These are phyloP conservation scores for Tricharina praecox DNA, from an alignment of 495 filamentous ascomycete genomes.

Conservation along the genomic window DNA sequence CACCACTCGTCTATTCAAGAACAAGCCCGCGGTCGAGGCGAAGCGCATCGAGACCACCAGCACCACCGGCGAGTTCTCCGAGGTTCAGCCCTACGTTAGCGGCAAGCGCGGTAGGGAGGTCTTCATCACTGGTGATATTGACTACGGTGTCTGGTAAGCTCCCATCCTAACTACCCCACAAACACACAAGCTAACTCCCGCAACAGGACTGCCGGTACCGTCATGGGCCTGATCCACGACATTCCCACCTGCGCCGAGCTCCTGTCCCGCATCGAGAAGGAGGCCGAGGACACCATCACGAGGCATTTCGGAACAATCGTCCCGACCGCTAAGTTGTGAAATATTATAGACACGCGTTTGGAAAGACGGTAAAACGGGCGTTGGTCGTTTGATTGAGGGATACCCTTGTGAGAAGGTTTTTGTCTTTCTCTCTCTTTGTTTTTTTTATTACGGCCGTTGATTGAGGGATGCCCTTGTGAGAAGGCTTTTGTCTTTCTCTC, in stretches of 20 bases:
- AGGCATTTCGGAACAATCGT: constrained; percentile 16
- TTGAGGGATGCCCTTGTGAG: too few species aligned
- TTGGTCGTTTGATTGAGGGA: too few species aligned
- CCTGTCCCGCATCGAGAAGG: constrained; percentile 41
- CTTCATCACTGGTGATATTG: constrained; percentile 77
- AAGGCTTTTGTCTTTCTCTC: too few species aligned
- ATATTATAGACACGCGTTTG: too few species aligned
- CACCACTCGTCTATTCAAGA: constrained; percentile 71
- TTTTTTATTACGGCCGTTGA: too few species aligned
- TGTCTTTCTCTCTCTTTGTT: too few species aligned
- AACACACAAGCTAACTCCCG: neutral
- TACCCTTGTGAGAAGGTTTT: too few species aligned
- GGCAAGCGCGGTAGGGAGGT: constrained; percentile 84
- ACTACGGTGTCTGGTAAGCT: constrained; percentile 79
- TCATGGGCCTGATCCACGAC: constrained; percentile 50
- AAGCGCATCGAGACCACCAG: constrained; percentile 72
- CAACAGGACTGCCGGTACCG: constrained; percentile 46
- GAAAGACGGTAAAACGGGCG: too few species aligned
- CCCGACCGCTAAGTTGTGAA: constrained; percentile 5
- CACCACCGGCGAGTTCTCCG: constrained; percentile 72
- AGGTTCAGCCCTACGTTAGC: constrained; percentile 78
- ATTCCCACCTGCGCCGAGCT: constrained; percentile 44
- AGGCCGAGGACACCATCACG: constrained; percentile 39
- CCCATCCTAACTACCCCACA: constrained; percentile 1
- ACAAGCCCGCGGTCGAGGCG: constrained; percentile 69